Evolutionary conservation across 257 asterid species (phyloP), one percentile per base, ranked within the genome.

Genomic region (Solanum pennellii): DNA sequence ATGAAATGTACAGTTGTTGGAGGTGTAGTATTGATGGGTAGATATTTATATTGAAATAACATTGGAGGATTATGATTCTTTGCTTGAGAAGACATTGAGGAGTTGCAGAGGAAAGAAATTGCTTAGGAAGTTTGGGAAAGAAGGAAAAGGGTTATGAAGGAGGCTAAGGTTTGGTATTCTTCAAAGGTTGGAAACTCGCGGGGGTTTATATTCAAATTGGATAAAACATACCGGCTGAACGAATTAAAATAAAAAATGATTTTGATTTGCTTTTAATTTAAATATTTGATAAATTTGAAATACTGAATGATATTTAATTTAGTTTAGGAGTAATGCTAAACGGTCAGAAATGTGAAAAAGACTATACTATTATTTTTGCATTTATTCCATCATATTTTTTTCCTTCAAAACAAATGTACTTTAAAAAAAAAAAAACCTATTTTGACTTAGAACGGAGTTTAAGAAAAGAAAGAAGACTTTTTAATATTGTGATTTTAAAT

Each of bases 141-240:
- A 91, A 92, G 93, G 94, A 94, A 91, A 94, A 87, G 87, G 12
- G 44, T 20, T 49, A 62, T 18, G 76, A 39, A 44, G 47, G 71
- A 52, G 73, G 84, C 29, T 3, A 84, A 84, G 93, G 92, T 87
- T 93, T 92, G 94, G 95, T 93, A 93, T 95, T 92, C 96, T 95
- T 94, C 15, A 37, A 18, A 77, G 69, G 88, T 87, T 86, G 95
- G 95, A 89, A 90, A 89, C 92, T 87, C 91, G 98, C 96, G 60
- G 95, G 97, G 45, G n/a, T 18, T 35, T 35, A 37, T 20, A 73
- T 73, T 35, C 14, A 35, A 59, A n/a, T 71, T 71, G 44, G 59
- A 14, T 14, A 49, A 49, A 49, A 49, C 59, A 2, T 49, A 49
- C 39, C 7, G 39, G 39, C 39, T 21, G 29, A 68, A 21, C 21